Evolutionary conservation across 441 rosid species (phyloP).

Genomic region (Erysimum pusillum): DNA sequence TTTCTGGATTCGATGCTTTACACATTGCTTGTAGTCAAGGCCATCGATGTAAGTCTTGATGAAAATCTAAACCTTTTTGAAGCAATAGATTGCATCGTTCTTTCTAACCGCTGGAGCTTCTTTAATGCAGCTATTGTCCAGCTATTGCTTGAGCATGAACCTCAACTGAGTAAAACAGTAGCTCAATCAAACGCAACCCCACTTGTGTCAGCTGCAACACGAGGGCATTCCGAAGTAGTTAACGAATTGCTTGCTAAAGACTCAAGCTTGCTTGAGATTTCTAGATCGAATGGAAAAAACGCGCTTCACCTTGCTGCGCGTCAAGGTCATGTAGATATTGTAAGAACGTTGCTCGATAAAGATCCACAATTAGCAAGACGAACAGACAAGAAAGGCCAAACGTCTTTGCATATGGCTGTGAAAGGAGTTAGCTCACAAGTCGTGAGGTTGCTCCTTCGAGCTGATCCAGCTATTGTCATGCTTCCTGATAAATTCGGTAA

Average conservation of each 20-base stretch:
- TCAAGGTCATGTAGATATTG: slow-evolving; percentile 91
- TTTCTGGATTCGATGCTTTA: slow-evolving; percentile 74
- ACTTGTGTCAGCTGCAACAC: slow-evolving; percentile 78
- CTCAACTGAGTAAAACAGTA: slow-evolving; percentile 67
- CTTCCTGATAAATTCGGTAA: slow-evolving; percentile 87
- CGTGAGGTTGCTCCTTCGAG: slow-evolving; percentile 72
- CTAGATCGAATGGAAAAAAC: slow-evolving; percentile 82
- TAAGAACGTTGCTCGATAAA: slow-evolving; percentile 62
- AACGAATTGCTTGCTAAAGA: slow-evolving; percentile 70
- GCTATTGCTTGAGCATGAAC: slow-evolving; percentile 71
- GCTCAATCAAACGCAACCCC: slow-evolving; percentile 92
- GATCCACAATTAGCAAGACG: slow-evolving; percentile 80
- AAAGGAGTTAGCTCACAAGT: slow-evolving; percentile 73
- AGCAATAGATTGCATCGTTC: neutral
- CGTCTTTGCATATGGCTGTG: slow-evolving; percentile 95
- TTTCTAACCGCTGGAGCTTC: slow-evolving; percentile 10
- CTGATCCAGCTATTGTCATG: slow-evolving; percentile 80
- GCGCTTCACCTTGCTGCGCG: slow-evolving; percentile 90
- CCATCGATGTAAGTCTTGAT: slow-evolving; percentile 64
- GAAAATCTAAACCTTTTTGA: neutral
- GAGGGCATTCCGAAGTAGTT: slow-evolving; percentile 74
- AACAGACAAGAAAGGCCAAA: slow-evolving; percentile 92
- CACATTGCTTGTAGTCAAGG: slow-evolving; percentile 90
- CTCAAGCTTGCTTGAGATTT: slow-evolving; percentile 63
- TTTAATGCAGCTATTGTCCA: slow-evolving; percentile 75